A percentile compares a stretch with the other conserved stretches of the same genome.
These are phyloP conservation scores for Kodamaea alishanica DNA, from an alignment of 1,139 yeast genomes.

Conservation along the genomic window DNA sequence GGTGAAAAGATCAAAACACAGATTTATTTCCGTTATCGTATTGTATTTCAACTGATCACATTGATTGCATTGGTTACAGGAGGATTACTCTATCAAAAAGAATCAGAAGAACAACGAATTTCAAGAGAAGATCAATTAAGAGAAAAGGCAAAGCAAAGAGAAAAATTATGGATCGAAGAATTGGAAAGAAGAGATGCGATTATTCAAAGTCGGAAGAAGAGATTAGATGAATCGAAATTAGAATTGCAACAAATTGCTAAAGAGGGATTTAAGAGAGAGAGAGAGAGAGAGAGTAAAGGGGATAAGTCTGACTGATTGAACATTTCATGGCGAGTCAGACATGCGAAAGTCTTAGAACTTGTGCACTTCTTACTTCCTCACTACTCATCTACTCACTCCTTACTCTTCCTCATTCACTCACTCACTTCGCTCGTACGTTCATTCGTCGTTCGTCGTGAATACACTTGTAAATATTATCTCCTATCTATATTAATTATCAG, in stretches of 20 bases:
- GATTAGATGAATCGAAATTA: conserved; percentile 36
- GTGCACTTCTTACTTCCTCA: no score
- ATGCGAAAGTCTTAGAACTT: no score
- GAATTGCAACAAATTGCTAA: conserved; percentile 40
- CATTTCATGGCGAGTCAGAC: neutral
- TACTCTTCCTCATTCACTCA: no score
- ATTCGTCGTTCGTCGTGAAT: no score
- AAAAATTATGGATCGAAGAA: conserved; percentile 85
- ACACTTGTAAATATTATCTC: no score
- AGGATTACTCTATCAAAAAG: conserved; percentile 58
- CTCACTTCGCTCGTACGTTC: no score
- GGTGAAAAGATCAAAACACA: conserved; percentile 80
- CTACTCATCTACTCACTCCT: no score
- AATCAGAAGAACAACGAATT: conserved; percentile 37
- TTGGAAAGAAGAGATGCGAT: conserved; percentile 76
- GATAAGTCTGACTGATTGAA: neutral
- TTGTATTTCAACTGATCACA: conserved; percentile 80
- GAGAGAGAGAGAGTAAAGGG: conserved; percentile 2
- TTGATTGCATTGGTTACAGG: conserved; percentile 80
- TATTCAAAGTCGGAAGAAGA: conserved; percentile 59
- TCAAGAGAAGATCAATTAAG: conserved; percentile 58
- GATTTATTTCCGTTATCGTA: conserved; percentile 85
- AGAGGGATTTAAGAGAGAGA: conserved; percentile 34
- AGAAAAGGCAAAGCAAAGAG: conserved; percentile 81
- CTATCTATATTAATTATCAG: conserved; percentile 29